phyloP scores from a whole-genome alignment of 768 basidiomycete genomes.

The Rhodosporidiobolus sp. region DNA sequence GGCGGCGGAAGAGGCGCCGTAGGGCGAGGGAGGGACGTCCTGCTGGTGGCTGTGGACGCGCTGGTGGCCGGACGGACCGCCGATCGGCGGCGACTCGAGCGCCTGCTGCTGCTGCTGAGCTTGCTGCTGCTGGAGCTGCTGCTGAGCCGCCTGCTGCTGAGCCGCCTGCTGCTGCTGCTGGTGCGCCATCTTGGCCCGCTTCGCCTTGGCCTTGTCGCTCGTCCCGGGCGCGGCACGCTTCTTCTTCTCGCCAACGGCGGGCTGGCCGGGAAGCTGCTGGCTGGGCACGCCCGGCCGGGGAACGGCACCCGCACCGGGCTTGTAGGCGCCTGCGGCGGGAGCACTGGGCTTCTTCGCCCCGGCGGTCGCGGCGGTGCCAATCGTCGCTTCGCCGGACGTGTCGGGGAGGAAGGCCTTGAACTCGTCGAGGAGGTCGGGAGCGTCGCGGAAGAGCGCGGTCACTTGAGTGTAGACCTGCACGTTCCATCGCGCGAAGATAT shows the following conservation, averaged over 20 bases:
- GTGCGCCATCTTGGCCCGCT: constrained; percentile 36
- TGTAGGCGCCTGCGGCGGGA: constrained; percentile 9
- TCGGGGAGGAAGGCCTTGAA: constrained; percentile 47
- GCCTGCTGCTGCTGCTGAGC: background rate
- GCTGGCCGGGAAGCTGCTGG: background rate
- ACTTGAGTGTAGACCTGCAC: constrained; percentile 45
- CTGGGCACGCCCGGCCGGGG: background rate
- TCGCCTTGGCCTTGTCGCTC: constrained; percentile 38
- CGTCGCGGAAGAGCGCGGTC: constrained; percentile 42
- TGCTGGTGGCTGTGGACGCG: background rate
- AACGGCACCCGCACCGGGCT: no score
- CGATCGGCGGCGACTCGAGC: constrained; percentile 35
- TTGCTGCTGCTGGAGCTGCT: background rate
- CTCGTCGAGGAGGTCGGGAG: constrained; percentile 45
- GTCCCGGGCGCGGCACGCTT: constrained; percentile 39
- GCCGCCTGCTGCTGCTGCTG: constrained; percentile 9
- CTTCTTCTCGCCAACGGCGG: constrained; percentile 30
- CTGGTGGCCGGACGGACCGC: background rate
- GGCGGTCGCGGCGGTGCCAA: background rate
- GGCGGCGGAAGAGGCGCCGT: constrained; percentile 17
- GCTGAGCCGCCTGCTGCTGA: background rate
- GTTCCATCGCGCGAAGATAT: no score
- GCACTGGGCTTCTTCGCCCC: background rate
- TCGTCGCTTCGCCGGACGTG: constrained; percentile 29
- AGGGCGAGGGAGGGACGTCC: constrained; percentile 8